Percentiles rank a stretch among this genome's conserved stretches.
Conservation (phyloP, 2,329 filamentous ascomycete species). For the Cladophialophora psammophila region DNA sequence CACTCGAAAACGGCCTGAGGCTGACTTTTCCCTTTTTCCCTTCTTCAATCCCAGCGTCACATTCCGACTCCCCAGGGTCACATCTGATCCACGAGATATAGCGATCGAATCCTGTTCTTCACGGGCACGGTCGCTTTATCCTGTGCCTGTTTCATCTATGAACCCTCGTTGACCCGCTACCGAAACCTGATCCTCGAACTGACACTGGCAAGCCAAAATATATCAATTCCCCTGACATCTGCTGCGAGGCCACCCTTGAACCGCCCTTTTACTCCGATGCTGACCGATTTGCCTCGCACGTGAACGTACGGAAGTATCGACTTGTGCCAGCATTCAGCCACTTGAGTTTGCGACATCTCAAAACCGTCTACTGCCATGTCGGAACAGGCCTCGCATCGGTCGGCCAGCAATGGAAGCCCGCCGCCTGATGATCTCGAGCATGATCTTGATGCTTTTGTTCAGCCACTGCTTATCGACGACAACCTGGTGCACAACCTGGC, state of each 20-base stretch:
- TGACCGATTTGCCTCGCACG: conserved; percentile 34
- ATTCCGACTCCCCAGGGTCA: conserved; percentile 28
- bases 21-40: conserved; percentile 24
- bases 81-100: conserved; percentile 35
- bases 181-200: conserved; percentile 3
- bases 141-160: conserved; percentile 15
- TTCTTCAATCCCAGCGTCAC: conserved; percentile 29
- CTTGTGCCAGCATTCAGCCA: conserved; percentile 14
- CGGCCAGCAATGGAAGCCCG: conserved; percentile 38
- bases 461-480: conserved; percentile 52
- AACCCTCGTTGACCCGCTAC: neutral
- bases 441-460: conserved; percentile 51
- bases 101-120: conserved; percentile 14
- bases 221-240: neutral
- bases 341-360: conserved; percentile 1
- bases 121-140: conserved; percentile 10
- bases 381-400: conserved; percentile 36
- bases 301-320: conserved; percentile 17
- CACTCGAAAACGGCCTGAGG: conserved; percentile 23
- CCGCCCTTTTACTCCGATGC: conserved; percentile 25
- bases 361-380: conserved; percentile 31
- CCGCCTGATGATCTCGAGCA: conserved; percentile 44
- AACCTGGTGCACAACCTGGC: conserved; percentile 54
- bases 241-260: neutral
- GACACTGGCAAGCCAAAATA: neutral